phyloP scores from a whole-genome alignment of 352 stramenopile genomes.

The Phytophthora pluvialis region DNA sequence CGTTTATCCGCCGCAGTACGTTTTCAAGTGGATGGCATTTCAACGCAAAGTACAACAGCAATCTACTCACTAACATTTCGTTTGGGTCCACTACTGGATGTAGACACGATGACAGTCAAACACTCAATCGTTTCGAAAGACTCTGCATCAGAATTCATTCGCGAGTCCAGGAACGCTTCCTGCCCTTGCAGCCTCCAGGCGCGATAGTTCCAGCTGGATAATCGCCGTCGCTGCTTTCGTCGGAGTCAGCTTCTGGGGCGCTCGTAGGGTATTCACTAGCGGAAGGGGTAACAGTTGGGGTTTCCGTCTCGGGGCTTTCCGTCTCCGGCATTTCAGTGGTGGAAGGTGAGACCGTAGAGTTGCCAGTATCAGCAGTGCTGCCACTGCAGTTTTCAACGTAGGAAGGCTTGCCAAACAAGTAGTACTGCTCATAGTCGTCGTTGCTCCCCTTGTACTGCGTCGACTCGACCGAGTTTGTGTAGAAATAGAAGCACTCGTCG shows the following conservation, averaged over 20 bases:
- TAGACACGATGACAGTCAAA: too few relatives aligned
- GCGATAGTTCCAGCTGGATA: conserved; percentile 14
- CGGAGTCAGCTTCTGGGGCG: neutral
- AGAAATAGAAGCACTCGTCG: conserved; percentile 67
- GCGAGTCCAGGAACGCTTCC: conserved; percentile 13
- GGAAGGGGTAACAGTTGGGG: conserved; percentile 7
- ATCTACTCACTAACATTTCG: too few relatives aligned
- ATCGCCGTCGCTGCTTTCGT: conserved; percentile 2
- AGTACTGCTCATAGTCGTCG: conserved; percentile 51
- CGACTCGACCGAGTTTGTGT: conserved; percentile 54
- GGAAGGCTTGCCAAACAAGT: conserved; percentile 55
- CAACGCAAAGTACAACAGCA: too few relatives aligned
- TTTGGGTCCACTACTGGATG: too few relatives aligned
- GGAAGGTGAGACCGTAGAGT: conserved; percentile 13
- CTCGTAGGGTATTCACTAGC: conserved; percentile 10
- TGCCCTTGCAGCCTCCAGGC: conserved; percentile 24
- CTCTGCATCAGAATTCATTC: too few relatives aligned
- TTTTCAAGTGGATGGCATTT: too few relatives aligned
- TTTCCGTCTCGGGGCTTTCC: neutral
- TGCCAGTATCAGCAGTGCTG: conserved; percentile 12
- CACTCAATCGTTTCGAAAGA: too few relatives aligned
- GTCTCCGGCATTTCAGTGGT: neutral
- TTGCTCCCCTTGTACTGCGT: conserved; percentile 54
- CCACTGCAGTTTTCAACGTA: conserved; percentile 52
- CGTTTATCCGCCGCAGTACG: too few relatives aligned